Evolutionary conservation across 1,139 yeast species (phyloP).

Genomic region (Sugiyamaella neomexicana): DNA sequence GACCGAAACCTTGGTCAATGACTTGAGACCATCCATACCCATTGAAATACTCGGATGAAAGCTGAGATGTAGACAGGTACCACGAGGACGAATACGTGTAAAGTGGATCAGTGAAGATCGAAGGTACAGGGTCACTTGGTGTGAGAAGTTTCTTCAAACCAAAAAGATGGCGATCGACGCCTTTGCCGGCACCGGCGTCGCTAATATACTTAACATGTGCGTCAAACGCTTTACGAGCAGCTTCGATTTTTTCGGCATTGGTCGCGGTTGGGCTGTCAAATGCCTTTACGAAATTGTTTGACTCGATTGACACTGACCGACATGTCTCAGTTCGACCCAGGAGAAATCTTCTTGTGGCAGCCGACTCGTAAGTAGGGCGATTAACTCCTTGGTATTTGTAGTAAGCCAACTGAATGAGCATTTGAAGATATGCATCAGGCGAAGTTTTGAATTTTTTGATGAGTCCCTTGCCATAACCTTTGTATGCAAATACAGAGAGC

Average conservation of each 20-base stretch:
- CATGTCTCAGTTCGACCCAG: constrained; percentile 97
- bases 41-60: constrained; percentile 83
- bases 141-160: constrained; percentile 77
- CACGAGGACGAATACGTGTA: constrained; percentile 76
- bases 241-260: constrained; percentile 58
- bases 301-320: constrained; percentile 78
- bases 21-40: constrained; percentile 98
- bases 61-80: constrained; percentile 87
- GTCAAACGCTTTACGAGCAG: constrained; percentile 71
- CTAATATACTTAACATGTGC: constrained; percentile 75
- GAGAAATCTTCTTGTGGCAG: constrained; percentile 86
- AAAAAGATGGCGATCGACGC: constrained; percentile 91
- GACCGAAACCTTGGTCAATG: constrained; percentile 88
- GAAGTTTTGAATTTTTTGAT: constrained; percentile 74
- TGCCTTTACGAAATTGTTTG: constrained; percentile 69
- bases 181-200: constrained; percentile 81
- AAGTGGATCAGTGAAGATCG: constrained; percentile 72
- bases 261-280: constrained; percentile 65
- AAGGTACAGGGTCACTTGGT: constrained; percentile 64
- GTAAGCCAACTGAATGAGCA: constrained; percentile 78
- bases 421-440: constrained; percentile 78
- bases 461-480: constrained; percentile 55
- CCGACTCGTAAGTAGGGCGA: constrained; percentile 94
- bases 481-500: constrained; percentile 45
- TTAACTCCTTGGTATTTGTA: constrained; percentile 78